phyloP scores from a whole-genome alignment of 2,329 filamentous ascomycete genomes.

The Cladorrhinum sp. region DNA sequence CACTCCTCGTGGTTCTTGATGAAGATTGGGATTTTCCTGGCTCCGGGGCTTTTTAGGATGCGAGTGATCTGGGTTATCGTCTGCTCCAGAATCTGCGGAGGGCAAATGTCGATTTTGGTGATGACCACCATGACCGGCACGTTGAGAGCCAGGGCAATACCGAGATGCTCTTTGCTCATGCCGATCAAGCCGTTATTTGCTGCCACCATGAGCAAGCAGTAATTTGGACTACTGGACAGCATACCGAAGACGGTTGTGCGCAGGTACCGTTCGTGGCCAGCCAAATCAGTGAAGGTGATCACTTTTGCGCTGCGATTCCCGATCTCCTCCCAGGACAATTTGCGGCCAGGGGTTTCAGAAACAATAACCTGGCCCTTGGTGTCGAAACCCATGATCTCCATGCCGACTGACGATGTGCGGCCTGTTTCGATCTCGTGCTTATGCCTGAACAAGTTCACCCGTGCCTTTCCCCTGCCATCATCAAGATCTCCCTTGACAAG shows the following conservation, averaged over 20 bases:
- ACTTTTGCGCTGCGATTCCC: conserved; percentile 93
- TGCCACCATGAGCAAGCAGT: conserved; percentile 96
- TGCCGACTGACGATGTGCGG: conserved; percentile 90
- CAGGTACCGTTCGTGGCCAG: conserved; percentile 92
- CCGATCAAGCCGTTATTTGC: conserved; percentile 96
- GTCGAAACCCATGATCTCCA: conserved; percentile 99
- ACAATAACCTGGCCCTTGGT: conserved; percentile 77
- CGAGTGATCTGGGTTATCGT: conserved; percentile 88
- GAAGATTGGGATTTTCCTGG: conserved; percentile 92
- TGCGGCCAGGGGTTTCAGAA: conserved; percentile 76
- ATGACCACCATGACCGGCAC: conserved; percentile 97
- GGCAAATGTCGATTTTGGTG: conserved; percentile 98
- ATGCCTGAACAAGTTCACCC: conserved; percentile 93
- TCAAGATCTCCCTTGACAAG: conserved; percentile 93
- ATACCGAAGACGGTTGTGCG: conserved; percentile 95
- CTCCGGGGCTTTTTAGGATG: conserved; percentile 90
- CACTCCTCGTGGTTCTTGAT: conserved; percentile 90
- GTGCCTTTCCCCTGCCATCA: conserved; percentile 87
- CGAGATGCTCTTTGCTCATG: conserved; percentile 97
- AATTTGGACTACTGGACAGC: conserved; percentile 91
- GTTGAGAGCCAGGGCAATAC: conserved; percentile 89
- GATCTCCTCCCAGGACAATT: conserved; percentile 95
- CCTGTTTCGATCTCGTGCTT: conserved; percentile 98
- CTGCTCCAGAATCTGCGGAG: conserved; percentile 89
- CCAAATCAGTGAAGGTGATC: conserved; percentile 92